phyloP scores from a whole-genome alignment of 495 filamentous ascomycete genomes.

The Pyronema domesticum region DNA sequence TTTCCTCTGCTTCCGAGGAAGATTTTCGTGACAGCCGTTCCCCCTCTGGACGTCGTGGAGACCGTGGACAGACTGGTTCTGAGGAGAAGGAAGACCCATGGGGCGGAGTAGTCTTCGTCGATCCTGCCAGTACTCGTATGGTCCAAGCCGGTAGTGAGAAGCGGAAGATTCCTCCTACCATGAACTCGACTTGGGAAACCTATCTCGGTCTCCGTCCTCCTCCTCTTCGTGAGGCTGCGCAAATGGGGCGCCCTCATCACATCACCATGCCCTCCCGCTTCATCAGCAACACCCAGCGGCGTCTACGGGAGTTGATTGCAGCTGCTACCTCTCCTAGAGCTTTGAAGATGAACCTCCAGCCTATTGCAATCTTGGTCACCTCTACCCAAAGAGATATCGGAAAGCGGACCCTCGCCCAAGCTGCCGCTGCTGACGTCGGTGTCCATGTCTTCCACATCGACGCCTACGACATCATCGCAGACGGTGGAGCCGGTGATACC shows the following conservation, averaged over 20 bases:
- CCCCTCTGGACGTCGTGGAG: slow-evolving; percentile 16
- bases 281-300: slow-evolving; percentile 49
- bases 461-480: slow-evolving; percentile 80
- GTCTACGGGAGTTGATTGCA: slow-evolving; percentile 67
- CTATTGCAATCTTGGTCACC: slow-evolving; percentile 67
- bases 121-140: slow-evolving; percentile 69
- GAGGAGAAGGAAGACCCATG: slow-evolving; percentile 45
- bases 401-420: slow-evolving; percentile 55
- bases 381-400: slow-evolving; percentile 87
- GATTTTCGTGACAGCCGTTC: slow-evolving; percentile 5
- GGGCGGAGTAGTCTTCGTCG: slow-evolving; percentile 67
- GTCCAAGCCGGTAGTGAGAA: slow-evolving; percentile 70
- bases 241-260: slow-evolving; percentile 31
- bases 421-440: slow-evolving; percentile 74
- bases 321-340: slow-evolving; percentile 79
- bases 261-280: slow-evolving; percentile 29
- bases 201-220: slow-evolving; percentile 58
- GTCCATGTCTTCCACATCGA: slow-evolving; percentile 79
- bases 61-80: slow-evolving; percentile 19
- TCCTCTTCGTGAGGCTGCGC: slow-evolving; percentile 29
- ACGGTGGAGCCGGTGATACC: slow-evolving; percentile 73
- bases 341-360: slow-evolving; percentile 67
- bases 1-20: slow-evolving; percentile 25
- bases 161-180: slow-evolving; percentile 54
- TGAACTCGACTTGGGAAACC: slow-evolving; percentile 63